Evolutionary conservation across 306 rosid species (phyloP).

Genomic region (Medicago truncatula): DNA sequence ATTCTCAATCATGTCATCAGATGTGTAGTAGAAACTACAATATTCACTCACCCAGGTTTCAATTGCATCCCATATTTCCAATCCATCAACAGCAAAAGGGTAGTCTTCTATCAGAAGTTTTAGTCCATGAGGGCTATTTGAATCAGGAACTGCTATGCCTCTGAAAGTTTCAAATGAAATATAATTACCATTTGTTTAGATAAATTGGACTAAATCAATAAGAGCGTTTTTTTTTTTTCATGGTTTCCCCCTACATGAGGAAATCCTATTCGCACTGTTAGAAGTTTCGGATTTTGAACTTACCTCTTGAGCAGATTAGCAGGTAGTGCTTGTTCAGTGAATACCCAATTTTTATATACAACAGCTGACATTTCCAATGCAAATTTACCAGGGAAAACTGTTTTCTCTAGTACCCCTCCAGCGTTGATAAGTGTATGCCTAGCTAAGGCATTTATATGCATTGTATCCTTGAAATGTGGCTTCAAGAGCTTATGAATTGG

Average conservation of each 20-base stretch:
- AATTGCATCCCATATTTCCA: constrained; percentile 91
- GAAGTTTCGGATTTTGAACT: constrained; percentile 28
- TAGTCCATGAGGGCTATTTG: constrained; percentile 63
- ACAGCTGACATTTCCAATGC: constrained; percentile 85
- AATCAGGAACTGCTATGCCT: constrained; percentile 76
- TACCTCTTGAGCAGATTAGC: constrained; percentile 82
- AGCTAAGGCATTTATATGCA: constrained; percentile 90
- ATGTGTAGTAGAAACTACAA: constrained; percentile 62
- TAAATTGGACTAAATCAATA: neutral
- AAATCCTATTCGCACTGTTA: neutral
- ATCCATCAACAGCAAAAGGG: constrained; percentile 87
- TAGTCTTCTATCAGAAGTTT: constrained; percentile 83
- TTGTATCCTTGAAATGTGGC: constrained; percentile 89
- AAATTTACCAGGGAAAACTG: constrained; percentile 82
- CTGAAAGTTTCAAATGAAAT: constrained; percentile 50
- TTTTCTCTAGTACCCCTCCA: constrained; percentile 83
- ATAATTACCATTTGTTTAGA: constrained; percentile 17
- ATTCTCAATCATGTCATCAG: constrained; percentile 54
- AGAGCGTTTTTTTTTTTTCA: neutral
- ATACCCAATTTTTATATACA: constrained; percentile 77
- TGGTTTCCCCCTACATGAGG: neutral
- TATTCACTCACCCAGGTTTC: constrained; percentile 79
- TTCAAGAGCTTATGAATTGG: constrained; percentile 85
- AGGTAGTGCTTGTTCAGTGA: constrained; percentile 83
- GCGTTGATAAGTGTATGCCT: constrained; percentile 90